A percentile compares a stretch with the other conserved stretches of the same genome.
Conservation (phyloP, 495 filamentous ascomycete genomes). For the Hyaloscypha finlandica region DNA sequence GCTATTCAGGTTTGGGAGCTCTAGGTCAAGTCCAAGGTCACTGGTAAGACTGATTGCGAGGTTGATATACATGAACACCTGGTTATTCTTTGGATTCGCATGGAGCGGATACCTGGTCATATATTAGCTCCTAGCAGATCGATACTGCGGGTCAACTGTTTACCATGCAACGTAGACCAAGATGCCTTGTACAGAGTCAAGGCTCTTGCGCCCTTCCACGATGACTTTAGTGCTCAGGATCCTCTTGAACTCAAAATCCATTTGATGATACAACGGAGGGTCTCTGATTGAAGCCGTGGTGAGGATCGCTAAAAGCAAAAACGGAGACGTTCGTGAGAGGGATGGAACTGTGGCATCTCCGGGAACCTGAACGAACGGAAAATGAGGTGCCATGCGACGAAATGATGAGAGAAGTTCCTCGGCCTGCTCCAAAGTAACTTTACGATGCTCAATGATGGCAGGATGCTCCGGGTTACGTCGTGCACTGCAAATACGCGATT, state of each 20-base stretch:
- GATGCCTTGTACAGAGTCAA: slow-evolving; percentile 45
- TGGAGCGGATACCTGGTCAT: slow-evolving; percentile 33
- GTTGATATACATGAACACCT: slow-evolving; percentile 36
- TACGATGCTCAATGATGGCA: slow-evolving; percentile 1
- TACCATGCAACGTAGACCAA: slow-evolving; percentile 45
- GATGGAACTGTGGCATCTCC: slow-evolving; percentile 31
- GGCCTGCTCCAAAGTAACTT: slow-evolving; percentile 22
- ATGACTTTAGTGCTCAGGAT: slow-evolving; percentile 35
- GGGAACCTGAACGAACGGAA: slow-evolving; percentile 42
- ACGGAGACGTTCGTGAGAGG: slow-evolving; percentile 38
- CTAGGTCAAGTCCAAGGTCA: slow-evolving; percentile 33
- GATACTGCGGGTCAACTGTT: slow-evolving; percentile 3
- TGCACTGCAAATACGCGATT: neutral
- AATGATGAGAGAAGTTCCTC: slow-evolving; percentile 25
- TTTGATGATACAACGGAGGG: slow-evolving; percentile 32
- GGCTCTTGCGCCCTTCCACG: slow-evolving; percentile 36
- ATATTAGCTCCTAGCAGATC: neutral
- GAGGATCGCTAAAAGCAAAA: slow-evolving; percentile 41
- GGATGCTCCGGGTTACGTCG: neutral
- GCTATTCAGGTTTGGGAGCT: slow-evolving; percentile 25
- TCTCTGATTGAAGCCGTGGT: slow-evolving; percentile 30
- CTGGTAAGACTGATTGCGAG: slow-evolving; percentile 25
- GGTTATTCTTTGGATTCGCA: slow-evolving; percentile 35
- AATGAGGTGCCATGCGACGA: slow-evolving; percentile 34
- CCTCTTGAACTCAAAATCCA: slow-evolving; percentile 34